Conservation (phyloP, 306 rosid genomes). For the Styphnolobium japonicum region DNA sequence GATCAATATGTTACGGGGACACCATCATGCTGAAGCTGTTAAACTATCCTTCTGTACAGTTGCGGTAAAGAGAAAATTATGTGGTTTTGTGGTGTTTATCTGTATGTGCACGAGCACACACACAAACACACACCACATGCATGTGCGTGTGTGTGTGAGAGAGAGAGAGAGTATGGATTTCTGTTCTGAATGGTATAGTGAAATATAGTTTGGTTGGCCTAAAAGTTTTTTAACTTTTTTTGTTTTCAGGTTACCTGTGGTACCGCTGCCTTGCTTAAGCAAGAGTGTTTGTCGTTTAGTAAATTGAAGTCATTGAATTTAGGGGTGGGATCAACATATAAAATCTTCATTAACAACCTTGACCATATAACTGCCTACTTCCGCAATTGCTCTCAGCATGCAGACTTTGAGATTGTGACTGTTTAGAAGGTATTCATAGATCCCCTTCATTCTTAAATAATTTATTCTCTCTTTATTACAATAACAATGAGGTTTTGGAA, state of each 20-base stretch:
- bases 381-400: slow-evolving; percentile 36
- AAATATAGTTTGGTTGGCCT: not conserved
- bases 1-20: slow-evolving; percentile 36
- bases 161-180: not conserved
- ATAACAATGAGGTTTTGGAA: not conserved
- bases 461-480: not conserved
- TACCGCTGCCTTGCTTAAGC: slow-evolving; percentile 26
- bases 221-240: not conserved
- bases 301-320: slow-evolving; percentile 33
- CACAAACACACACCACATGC: not conserved
- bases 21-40: slow-evolving; percentile 30
- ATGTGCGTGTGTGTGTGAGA: not conserved
- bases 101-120: not conserved
- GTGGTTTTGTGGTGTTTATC: not conserved
- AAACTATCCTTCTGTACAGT: slow-evolving; percentile 26
- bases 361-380: slow-evolving; percentile 46
- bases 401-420: slow-evolving; percentile 34
- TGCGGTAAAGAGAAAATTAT: not conserved
- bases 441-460: slow-evolving; percentile 1
- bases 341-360: slow-evolving; percentile 35
- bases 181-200: not conserved
- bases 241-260: slow-evolving; percentile 42
- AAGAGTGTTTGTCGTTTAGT: slow-evolving; percentile 24
- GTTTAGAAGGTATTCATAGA: slow-evolving; percentile 32
- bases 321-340: slow-evolving; percentile 35